Evolutionary conservation across 1,139 yeast genomes (phyloP).

Genomic region (Hyphopichia wangnamkhiaoensis): DNA sequence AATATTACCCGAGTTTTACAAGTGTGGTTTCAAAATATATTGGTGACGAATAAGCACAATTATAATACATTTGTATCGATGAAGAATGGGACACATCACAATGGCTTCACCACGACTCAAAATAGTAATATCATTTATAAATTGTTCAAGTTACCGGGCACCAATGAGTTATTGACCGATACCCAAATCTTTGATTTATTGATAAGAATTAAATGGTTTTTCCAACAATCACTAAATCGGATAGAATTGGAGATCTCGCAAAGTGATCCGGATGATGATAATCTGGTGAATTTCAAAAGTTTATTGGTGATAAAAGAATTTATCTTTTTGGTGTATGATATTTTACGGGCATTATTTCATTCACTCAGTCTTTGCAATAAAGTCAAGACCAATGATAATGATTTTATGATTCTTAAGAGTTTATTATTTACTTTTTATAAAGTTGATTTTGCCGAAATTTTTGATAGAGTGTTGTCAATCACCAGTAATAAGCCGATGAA

Average conservation of each 20-base stretch:
- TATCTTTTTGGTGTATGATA: constrained; percentile 26
- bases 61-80: neutral
- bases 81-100: too few relatives aligned
- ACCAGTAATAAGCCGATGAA: constrained; percentile 20
- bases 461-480: constrained; percentile 23
- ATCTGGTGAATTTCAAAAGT: constrained; percentile 15
- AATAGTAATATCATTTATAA: neutral
- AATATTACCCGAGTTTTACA: constrained; percentile 28
- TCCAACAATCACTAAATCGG: constrained; percentile 20
- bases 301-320: constrained; percentile 29
- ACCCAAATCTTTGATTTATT: constrained; percentile 18
- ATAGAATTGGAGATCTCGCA: constrained; percentile 8
- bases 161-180: constrained; percentile 14
- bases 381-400: constrained; percentile 11
- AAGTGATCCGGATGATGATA: constrained; percentile 6
- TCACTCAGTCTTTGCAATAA: constrained; percentile 11
- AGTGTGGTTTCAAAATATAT: constrained; percentile 23
- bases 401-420: constrained; percentile 18
- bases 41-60: constrained; percentile 13
- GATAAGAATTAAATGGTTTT: constrained; percentile 18
- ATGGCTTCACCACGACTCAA: too few relatives aligned
- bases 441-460: constrained; percentile 23
- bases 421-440: constrained; percentile 22
- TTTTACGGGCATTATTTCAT: constrained; percentile 22
- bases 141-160: constrained; percentile 19